These are phyloP conservation scores for Calonectria fujianensis DNA, from an alignment of 2,329 filamentous ascomycete genomes.

Conservation along the genomic window DNA sequence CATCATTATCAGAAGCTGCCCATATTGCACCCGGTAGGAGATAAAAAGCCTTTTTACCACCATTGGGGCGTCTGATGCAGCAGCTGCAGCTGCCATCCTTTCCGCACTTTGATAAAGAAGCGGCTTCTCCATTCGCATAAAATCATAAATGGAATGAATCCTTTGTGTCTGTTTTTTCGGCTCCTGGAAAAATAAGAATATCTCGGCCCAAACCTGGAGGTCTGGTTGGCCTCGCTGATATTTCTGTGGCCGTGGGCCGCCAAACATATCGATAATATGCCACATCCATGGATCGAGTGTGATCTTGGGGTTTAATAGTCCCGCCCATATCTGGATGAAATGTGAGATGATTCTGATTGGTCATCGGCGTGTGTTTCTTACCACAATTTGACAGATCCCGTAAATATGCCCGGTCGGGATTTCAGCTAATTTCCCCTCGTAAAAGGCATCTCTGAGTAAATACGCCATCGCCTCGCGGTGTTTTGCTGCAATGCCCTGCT, in stretches of 20 bases:
- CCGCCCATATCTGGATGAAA: constrained; percentile 35
- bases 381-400: constrained; percentile 8
- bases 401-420: background rate
- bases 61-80: background rate
- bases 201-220: constrained; percentile 31
- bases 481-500: constrained; percentile 3
- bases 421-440: constrained; percentile 11
- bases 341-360: background rate
- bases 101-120: constrained; percentile 28
- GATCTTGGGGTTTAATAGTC: constrained; percentile 31
- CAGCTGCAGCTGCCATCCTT: background rate
- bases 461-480: constrained; percentile 1
- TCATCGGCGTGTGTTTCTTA: background rate
- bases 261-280: constrained; percentile 29
- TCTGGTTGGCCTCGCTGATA: constrained; percentile 36
- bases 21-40: constrained; percentile 29
- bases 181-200: constrained; percentile 37
- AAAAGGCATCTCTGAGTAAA: constrained; percentile 8
- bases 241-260: constrained; percentile 33
- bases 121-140: constrained; percentile 22
- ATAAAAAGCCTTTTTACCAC: background rate
- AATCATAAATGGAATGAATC: constrained; percentile 40
- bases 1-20: constrained; percentile 35
- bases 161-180: constrained; percentile 41
- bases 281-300: constrained; percentile 43